These are phyloP conservation scores for Nitzschia palea DNA, from an alignment of 108 stramenopile species.

Conservation along the genomic window DNA sequence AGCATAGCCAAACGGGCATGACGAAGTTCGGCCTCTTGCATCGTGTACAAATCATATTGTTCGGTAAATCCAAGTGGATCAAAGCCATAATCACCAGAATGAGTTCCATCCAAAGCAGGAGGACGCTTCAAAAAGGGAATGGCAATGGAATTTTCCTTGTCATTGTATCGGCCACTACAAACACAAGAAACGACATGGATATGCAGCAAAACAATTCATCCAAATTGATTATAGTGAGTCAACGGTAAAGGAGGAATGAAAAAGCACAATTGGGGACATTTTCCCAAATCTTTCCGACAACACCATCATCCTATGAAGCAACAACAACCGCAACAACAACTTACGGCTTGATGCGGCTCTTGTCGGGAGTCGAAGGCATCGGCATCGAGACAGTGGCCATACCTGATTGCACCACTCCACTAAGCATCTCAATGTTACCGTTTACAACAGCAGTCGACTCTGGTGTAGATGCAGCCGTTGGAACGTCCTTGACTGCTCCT, in stretches of 20 bases:
- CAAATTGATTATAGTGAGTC: too few species aligned
- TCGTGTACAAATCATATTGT: constrained; percentile 37
- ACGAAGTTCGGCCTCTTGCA: constrained; percentile 60
- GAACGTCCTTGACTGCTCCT: background rate
- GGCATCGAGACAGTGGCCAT: background rate
- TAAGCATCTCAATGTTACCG: too few species aligned
- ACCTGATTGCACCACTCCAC: too few species aligned
- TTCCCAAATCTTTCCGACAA: too few species aligned
- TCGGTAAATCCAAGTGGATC: constrained; percentile 79
- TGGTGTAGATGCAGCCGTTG: background rate
- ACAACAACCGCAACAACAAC: too few species aligned
- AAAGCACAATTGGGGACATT: too few species aligned
- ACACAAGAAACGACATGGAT: too few species aligned
- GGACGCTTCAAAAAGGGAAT: constrained; percentile 78
- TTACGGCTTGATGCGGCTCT: constrained; percentile 1
- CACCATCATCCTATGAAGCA: too few species aligned
- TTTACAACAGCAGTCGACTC: background rate
- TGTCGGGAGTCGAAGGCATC: background rate
- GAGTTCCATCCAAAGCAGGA: constrained; percentile 69
- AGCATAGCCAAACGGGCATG: constrained; percentile 83
- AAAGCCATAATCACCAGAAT: constrained; percentile 84
- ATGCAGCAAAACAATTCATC: too few species aligned
- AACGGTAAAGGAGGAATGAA: too few species aligned
- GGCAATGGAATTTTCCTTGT: constrained; percentile 58
- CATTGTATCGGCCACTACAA: constrained; percentile 71